A percentile compares a stretch with the other conserved stretches of the same genome.
phyloP scores from a whole-genome alignment of 768 basidiomycete genomes.

The Rubroboletus pulcherrimus region DNA sequence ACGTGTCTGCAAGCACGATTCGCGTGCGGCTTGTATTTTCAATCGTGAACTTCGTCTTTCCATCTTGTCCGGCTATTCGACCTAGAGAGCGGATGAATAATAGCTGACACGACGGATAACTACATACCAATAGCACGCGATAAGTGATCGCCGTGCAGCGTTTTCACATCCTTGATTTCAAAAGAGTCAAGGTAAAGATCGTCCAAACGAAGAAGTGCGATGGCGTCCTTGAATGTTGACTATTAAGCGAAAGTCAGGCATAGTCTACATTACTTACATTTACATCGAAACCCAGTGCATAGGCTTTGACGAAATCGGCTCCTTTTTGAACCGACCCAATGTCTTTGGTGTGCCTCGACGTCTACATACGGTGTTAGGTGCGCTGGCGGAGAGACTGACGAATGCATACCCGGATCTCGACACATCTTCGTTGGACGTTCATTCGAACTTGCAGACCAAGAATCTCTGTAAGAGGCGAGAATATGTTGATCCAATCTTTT shows the following conservation, averaged over 20 bases:
- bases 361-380: slow-evolving; percentile 43
- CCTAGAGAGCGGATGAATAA: slow-evolving; percentile 41
- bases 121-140: slow-evolving; percentile 89
- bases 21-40: slow-evolving; percentile 96
- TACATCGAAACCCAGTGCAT: slow-evolving; percentile 90
- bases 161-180: slow-evolving; percentile 99
- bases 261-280: slow-evolving; percentile 54
- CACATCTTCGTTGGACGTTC: slow-evolving; percentile 86
- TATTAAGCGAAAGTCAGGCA: neutral
- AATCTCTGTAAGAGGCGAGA: slow-evolving; percentile 93
- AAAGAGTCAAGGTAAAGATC: slow-evolving; percentile 98
- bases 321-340: slow-evolving; percentile 93
- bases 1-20: slow-evolving; percentile 99
- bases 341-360: slow-evolving; percentile 92
- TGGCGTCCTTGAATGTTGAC: slow-evolving; percentile 67
- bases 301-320: slow-evolving; percentile 95
- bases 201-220: slow-evolving; percentile 91
- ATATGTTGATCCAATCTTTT: slow-evolving; percentile 94
- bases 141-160: slow-evolving; percentile 93
- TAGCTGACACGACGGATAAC: neutral
- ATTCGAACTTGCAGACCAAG: slow-evolving; percentile 94
- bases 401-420: slow-evolving; percentile 83
- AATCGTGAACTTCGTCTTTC: slow-evolving; percentile 98
- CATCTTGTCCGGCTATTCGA: slow-evolving; percentile 97
- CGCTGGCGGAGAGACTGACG: neutral